Base-by-base conservation (phyloP, 176 grass and related monocot genomes). In the Carex littledalei region DNA sequence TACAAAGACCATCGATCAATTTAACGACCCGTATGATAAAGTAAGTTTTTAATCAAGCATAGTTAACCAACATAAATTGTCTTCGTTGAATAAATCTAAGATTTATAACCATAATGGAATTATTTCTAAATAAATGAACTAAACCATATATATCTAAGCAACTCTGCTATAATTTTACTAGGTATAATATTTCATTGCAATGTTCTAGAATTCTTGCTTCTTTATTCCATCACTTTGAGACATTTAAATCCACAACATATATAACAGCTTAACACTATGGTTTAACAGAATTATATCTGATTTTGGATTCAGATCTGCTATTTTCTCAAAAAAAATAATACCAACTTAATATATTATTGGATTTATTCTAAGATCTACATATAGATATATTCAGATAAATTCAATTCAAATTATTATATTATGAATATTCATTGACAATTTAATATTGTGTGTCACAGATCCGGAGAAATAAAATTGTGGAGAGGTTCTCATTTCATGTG, bases 401-500 rank as follows among this genome's bases (percentile, higher is more conserved):
- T 4, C 2, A 64, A 64, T 26, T 64, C 0, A 8, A 64, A 64
- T 64, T 12, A 26, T 64, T 12, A 26, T 13, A 64, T 13, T 65
- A 31, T 31, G 9, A 65, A 65, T 31, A 29, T 31, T 65, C 21
- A 65, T 65, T 65, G 22, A 31, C 9, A 65, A 31, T 59, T 59
- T n/a, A 59, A 59, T n/a, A 59, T 12, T 50, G 10, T 59, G 16
- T 63, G 60, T 63, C 8, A 63, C 60, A 63, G 60, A 63, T 22
- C 60, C 20, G 2, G 7, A 32, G n/a, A 8, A 18, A 13, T 8
- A 49, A 64, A 6, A 12, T 8, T 16, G 34, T 17, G 59, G 32
- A 35, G 49, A 31, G 35, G n/a, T 63, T 49, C 34, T 66, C 59
- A 60, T 56, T 58, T 66, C 80, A 82, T 82, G 80, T 82, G 80